Percentiles rank a stretch among this genome's conserved stretches.
Conservation (phyloP, 805 yeast genomes). For the Zygosaccharomyces rouxii region DNA sequence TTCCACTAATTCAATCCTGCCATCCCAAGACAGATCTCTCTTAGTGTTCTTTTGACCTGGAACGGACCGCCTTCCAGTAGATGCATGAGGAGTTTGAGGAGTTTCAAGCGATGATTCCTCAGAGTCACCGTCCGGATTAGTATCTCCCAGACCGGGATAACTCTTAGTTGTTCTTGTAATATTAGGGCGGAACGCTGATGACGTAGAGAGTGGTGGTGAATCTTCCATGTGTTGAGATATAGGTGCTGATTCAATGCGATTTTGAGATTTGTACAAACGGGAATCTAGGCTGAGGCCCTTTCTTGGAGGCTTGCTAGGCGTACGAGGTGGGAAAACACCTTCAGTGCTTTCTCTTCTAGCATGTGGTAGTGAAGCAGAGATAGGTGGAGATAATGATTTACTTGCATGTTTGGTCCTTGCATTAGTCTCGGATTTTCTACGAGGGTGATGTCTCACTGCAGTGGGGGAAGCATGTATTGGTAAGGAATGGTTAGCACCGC, state of each 20-base stretch:
- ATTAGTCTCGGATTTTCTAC: conserved; percentile 27
- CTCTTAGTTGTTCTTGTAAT: background rate
- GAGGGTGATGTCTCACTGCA: conserved; percentile 10
- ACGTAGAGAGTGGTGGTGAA: conserved; percentile 1
- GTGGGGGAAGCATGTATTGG: conserved; percentile 16
- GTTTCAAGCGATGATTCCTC: background rate
- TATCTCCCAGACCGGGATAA: background rate
- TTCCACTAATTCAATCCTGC: background rate
- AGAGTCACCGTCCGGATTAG: background rate
- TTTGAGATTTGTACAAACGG: background rate
- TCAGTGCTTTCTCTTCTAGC: conserved; percentile 8
- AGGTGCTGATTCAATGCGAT: background rate
- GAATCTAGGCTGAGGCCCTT: background rate
- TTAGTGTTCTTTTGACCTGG: background rate
- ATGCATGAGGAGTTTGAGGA: background rate
- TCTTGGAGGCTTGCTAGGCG: background rate
- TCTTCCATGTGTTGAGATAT: background rate
- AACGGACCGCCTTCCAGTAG: background rate
- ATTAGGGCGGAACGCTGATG: background rate
- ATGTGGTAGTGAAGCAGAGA: conserved; percentile 22
- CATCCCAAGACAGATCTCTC: background rate
- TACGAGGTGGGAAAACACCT: background rate
- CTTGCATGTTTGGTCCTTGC: conserved; percentile 15
- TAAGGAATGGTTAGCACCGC: conserved; percentile 8
- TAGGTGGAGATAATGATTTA: conserved; percentile 23